Conservation (phyloP, 176 grass and related monocot genomes). For the Chloris gayana region DNA sequence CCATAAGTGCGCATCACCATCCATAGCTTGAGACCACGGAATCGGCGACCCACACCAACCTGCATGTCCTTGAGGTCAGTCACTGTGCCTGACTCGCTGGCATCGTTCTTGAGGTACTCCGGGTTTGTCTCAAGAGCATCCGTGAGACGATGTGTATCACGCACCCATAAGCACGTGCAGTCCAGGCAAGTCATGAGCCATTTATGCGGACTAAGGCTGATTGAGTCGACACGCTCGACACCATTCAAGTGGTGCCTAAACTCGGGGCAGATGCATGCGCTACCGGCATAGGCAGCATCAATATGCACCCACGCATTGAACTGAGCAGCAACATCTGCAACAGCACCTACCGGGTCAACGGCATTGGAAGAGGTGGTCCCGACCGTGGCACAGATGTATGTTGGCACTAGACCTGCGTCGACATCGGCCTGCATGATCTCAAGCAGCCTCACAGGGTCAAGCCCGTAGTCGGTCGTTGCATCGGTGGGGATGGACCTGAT, state of each 20-base stretch:
- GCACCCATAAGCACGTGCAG: no score
- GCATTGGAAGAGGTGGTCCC: constrained; percentile 58
- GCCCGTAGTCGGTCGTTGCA: constrained; percentile 8
- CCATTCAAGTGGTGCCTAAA: constrained; percentile 40
- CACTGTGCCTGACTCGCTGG: neutral
- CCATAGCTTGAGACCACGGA: neutral
- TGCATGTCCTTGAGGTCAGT: constrained; percentile 3
- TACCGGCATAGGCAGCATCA: constrained; percentile 55
- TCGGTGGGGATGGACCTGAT: constrained; percentile 39
- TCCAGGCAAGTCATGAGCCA: neutral
- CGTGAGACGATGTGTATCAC: neutral
- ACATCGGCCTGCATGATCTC: constrained; percentile 43
- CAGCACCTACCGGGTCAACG: constrained; percentile 38
- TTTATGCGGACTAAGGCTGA: constrained; percentile 21
- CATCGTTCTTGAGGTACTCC: neutral
- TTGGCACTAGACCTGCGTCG: constrained; percentile 43
- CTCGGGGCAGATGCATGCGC: constrained; percentile 66
- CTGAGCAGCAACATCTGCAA: constrained; percentile 32
- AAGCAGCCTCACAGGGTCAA: constrained; percentile 32
- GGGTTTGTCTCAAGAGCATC: neutral
- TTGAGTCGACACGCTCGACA: neutral
- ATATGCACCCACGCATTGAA: constrained; percentile 55
- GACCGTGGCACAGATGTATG: constrained; percentile 55
- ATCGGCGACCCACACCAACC: neutral
- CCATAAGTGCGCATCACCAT: constrained; percentile 4